Evolutionary conservation across 1,284 basidiomycete species (phyloP).

Genomic region (Leccinum fallax): DNA sequence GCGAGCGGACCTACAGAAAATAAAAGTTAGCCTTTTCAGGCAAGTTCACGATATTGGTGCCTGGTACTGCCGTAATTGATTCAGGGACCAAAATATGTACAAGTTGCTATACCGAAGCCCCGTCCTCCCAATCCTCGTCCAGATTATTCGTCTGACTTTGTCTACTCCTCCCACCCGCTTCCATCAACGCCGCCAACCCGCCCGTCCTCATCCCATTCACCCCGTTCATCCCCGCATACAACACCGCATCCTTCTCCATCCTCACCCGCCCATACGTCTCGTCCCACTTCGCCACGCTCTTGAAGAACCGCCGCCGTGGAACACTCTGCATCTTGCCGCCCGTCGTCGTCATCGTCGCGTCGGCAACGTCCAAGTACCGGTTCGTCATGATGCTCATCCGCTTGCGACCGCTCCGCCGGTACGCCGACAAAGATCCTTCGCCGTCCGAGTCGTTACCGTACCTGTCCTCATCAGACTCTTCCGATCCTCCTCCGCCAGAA

Average conservation of each 20-base stretch:
- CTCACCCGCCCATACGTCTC: slow-evolving; percentile 28
- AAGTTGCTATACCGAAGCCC: slow-evolving; percentile 14
- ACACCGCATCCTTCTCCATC: slow-evolving; percentile 26
- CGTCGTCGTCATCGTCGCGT: slow-evolving; percentile 4
- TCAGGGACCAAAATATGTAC: background rate
- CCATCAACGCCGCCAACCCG: slow-evolving; percentile 29
- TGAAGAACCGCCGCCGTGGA: slow-evolving; percentile 57
- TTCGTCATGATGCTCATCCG: slow-evolving; percentile 72
- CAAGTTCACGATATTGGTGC: background rate
- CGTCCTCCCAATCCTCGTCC: slow-evolving; percentile 37
- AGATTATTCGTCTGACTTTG: slow-evolving; percentile 11
- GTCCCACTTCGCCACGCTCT: slow-evolving; percentile 49
- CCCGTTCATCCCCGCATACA: slow-evolving; percentile 15
- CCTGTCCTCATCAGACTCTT: slow-evolving; percentile 54
- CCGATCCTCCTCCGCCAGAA: slow-evolving; percentile 35
- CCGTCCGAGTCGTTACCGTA: slow-evolving; percentile 48
- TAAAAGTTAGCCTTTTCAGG: background rate
- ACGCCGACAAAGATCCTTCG: slow-evolving; percentile 27
- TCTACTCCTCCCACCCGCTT: slow-evolving; percentile 21
- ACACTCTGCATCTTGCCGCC: slow-evolving; percentile 17
- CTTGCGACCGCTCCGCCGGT: slow-evolving; percentile 43
- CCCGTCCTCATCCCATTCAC: slow-evolving; percentile 13
- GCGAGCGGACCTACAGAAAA: background rate
- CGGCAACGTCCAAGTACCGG: slow-evolving; percentile 47
- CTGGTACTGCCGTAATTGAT: background rate